These are phyloP conservation scores for Neoboletus subvelutipes DNA, from an alignment of 768 basidiomycete genomes.

Conservation along the genomic window DNA sequence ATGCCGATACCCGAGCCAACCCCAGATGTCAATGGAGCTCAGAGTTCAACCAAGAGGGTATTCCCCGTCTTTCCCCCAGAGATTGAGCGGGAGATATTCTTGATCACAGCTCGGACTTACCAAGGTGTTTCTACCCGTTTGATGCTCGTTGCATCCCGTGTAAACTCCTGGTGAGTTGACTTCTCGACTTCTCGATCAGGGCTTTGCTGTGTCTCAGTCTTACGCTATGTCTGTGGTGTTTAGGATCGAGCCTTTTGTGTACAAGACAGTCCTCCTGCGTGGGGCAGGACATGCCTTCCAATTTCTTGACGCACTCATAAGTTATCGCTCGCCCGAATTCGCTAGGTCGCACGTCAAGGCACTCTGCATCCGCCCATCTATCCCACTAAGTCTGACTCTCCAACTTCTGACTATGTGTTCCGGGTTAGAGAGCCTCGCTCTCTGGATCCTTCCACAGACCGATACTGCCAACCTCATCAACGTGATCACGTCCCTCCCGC, in stretches of 20 bases:
- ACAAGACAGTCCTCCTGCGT: slow-evolving; percentile 19
- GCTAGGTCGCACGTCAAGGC: slow-evolving; percentile 10
- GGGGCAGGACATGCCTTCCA: slow-evolving; percentile 2
- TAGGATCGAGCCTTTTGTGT: slow-evolving; percentile 25
- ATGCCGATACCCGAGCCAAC: not conserved
- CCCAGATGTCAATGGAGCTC: not conserved
- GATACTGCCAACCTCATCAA: not conserved
- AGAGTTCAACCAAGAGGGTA: not conserved
- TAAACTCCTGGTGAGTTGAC: slow-evolving; percentile 16
- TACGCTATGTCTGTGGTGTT: not conserved
- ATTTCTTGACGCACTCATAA: not conserved
- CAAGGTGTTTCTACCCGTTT: slow-evolving; percentile 9
- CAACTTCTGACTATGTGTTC: slow-evolving; percentile 12
- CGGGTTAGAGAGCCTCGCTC: slow-evolving; percentile 14
- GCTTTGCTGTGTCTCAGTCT: not conserved
- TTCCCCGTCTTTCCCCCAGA: slow-evolving; percentile 19
- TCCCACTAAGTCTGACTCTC: slow-evolving; percentile 2
- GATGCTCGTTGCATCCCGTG: slow-evolving; percentile 19
- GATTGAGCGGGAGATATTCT: slow-evolving; percentile 21
- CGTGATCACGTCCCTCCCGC: slow-evolving; percentile 7
- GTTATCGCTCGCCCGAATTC: slow-evolving; percentile 9
- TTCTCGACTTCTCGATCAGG: not conserved
- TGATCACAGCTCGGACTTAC: slow-evolving; percentile 8
- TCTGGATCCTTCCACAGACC: slow-evolving; percentile 14
- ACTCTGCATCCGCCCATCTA: too few relatives aligned